Evolutionary conservation across 768 basidiomycete species (phyloP).

Genomic region (Russula abietina): DNA sequence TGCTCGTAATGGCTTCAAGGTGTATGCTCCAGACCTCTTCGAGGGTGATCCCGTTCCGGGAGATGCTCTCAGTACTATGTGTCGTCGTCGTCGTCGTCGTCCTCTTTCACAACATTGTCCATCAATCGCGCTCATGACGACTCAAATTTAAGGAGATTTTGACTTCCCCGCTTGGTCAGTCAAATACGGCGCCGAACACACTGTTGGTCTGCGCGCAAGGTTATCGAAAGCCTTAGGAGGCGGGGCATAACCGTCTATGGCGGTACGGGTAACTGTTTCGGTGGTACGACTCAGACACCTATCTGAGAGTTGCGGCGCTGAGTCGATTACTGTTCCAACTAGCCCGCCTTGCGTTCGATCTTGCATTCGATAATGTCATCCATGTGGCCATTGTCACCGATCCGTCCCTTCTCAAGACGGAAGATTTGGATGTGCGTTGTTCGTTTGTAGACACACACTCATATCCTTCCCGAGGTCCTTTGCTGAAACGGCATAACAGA

Average conservation of each 20-base stretch:
- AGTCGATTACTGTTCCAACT: neutral
- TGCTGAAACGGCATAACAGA: conserved; percentile 34
- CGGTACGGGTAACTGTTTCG: conserved; percentile 31
- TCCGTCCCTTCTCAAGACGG: conserved; percentile 40
- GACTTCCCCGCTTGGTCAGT: conserved; percentile 4
- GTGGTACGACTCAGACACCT: conserved; percentile 16
- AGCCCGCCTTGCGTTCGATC: conserved; percentile 27
- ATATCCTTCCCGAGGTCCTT: neutral
- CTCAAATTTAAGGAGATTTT: neutral
- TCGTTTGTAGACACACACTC: neutral
- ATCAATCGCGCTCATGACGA: neutral
- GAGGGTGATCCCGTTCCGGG: conserved; percentile 28
- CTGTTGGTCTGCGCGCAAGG: conserved; percentile 25
- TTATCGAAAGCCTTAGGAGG: conserved; percentile 29
- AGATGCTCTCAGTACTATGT: conserved; percentile 25
- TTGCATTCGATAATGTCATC: conserved; percentile 39
- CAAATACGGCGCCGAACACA: conserved; percentile 22
- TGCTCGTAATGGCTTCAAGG: conserved; percentile 36
- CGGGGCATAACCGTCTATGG: conserved; percentile 31
- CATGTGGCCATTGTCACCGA: conserved; percentile 41
- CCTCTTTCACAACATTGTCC: neutral
- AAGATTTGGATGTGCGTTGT: conserved; percentile 35
- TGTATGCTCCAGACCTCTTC: conserved; percentile 23
- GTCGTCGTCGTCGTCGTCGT: too few species aligned
- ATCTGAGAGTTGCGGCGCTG: neutral